Base-by-base conservation (phyloP, 2,329 filamentous ascomycete genomes). In the Ilyonectria sp. region DNA sequence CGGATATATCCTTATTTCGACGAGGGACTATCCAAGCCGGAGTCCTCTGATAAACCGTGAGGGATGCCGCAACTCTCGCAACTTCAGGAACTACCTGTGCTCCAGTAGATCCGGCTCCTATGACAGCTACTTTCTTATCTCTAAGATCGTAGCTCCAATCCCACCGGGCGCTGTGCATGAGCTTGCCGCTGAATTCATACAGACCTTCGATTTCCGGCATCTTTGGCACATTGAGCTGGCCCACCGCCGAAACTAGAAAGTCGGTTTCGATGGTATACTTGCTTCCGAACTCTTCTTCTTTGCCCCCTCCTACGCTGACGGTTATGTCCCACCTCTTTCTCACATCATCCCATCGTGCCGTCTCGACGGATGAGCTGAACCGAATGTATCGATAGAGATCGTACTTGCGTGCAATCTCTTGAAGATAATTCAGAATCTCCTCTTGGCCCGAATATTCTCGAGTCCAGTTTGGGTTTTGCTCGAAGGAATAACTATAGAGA, bases 361-460 rank as follows among this genome's bases (percentile, higher is more conserved):
- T 31, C 21, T 35, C 33, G 29, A 40, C 52, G n/a, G 26, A 19
- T 19, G 52, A n/a, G 52, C 31, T 55, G 52, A 55, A 55, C 17
- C 52, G 52, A n/a, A 55, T 40, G 29, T 37, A 31, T 21, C 31
- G 52, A 40, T 55, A 55, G 52, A 55, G 52, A n/a, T 55, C 31
- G 33, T 55, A 55, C 33, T 55, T 35, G 17, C 31, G 26, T n/a
- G 52, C 52, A 19, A 40, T 40, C 17, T 40, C 29, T 17, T 21
- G 19, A 21, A 55, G 26, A 40, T 55, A 55, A 31, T 19, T 31
- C 4, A 55, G 52, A 31, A 55, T 55, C 31, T 55, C 52, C 31
- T 55, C 52, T 40, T 55, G 52, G 5, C 33, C 52, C 23, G 52
- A 40, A 40, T 35, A 55, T 17, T 35, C 26, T 35, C 52, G 26